phyloP scores from a whole-genome alignment of 2,329 filamentous ascomycete genomes.

The Ilyonectria sp. region DNA sequence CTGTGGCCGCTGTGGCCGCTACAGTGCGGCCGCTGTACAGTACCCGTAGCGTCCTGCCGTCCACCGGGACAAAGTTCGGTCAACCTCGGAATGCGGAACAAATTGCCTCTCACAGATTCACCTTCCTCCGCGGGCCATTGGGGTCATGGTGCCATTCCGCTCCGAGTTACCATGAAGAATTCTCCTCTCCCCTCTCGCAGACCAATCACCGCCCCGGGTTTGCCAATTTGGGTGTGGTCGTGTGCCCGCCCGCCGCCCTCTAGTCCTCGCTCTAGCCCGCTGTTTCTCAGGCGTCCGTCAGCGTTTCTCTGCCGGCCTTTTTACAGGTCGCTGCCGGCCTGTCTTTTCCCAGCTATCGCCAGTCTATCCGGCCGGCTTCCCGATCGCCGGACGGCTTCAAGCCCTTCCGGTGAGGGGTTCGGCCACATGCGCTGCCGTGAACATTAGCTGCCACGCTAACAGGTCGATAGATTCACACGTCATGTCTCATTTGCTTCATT shows the following conservation, averaged over 20 bases:
- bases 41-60: neutral
- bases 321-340: too few species aligned
- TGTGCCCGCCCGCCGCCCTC: conserved; percentile 16
- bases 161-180: conserved; percentile 15
- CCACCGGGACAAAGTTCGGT: conserved; percentile 38
- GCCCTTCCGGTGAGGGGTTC: neutral
- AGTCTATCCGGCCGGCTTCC: conserved; percentile 10
- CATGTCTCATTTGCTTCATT: neutral
- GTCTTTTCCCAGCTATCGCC: neutral
- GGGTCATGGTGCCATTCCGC: too few species aligned
- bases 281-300: neutral
- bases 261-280: conserved; percentile 2
- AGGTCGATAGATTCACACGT: neutral
- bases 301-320: neutral
- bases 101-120: neutral
- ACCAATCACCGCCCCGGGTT: conserved; percentile 48
- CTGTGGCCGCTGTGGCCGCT: neutral
- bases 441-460: neutral
- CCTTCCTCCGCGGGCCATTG: neutral
- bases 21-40: too few species aligned
- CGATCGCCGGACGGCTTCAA: neutral
- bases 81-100: conserved; percentile 44
- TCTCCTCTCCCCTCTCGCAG: conserved; percentile 19
- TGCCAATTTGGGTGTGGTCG: conserved; percentile 45
- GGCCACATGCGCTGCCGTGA: neutral